A percentile compares a stretch with the other conserved stretches of the same genome.
These are phyloP conservation scores for Colletotrichum sp. DNA, from an alignment of 2,329 filamentous ascomycete species.

Conservation along the genomic window DNA sequence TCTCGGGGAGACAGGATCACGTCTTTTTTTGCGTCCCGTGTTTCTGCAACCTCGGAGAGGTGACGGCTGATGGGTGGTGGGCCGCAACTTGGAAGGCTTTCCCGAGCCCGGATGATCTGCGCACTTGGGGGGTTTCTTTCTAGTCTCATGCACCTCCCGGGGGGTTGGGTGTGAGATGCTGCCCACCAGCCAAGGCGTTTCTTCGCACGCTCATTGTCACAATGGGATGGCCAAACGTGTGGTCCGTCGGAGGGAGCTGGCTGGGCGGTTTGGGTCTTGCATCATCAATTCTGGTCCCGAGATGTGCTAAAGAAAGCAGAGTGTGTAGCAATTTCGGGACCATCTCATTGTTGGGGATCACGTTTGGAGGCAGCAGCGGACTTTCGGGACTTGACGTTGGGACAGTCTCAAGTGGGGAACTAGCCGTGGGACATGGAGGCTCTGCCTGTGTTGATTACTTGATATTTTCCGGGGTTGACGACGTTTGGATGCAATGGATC, in stretches of 20 bases:
- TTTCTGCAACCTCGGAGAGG: neutral
- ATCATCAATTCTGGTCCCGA: neutral
- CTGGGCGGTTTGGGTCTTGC: neutral
- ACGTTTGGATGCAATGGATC: neutral
- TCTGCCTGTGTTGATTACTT: constrained; percentile 5
- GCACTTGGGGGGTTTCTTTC: neutral
- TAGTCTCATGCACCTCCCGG: constrained; percentile 3
- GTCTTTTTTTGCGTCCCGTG: neutral
- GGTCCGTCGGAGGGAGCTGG: neutral
- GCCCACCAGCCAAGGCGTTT: neutral
- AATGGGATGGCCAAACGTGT: neutral
- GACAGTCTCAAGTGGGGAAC: constrained; percentile 13
- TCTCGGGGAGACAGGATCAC: neutral
- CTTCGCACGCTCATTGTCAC: neutral
- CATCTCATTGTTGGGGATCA: neutral
- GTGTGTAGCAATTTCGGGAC: neutral
- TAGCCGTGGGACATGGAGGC: neutral
- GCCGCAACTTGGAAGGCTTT: neutral
- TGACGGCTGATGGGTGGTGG: neutral
- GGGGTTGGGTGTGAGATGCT: neutral
- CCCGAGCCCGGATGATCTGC: constrained; percentile 13
- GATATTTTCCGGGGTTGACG: neutral
- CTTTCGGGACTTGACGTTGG: constrained; percentile 5
- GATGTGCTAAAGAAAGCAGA: neutral
- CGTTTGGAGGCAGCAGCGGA: neutral